A percentile compares a stretch with the other conserved stretches of the same genome.
phyloP scores from a whole-genome alignment of 768 basidiomycete species.

The Pisolithus sp. region DNA sequence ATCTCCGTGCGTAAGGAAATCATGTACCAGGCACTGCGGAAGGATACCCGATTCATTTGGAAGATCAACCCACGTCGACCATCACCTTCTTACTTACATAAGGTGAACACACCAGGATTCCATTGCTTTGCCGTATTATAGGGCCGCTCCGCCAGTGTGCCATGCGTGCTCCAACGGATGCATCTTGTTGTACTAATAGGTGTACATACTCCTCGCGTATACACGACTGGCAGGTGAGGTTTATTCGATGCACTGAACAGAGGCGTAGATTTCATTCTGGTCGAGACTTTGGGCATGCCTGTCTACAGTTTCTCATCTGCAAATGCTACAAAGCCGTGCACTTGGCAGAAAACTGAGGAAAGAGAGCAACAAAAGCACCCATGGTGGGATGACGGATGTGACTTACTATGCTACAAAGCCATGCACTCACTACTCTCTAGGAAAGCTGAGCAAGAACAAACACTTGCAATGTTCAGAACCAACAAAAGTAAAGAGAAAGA shows the following conservation, averaged over 20 bases:
- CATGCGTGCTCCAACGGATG: not conserved
- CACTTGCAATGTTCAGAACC: too few relatives aligned
- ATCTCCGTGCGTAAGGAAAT: not conserved
- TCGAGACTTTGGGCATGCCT: too few relatives aligned
- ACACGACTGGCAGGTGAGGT: too few relatives aligned
- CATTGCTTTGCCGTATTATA: slow-evolving; percentile 17
- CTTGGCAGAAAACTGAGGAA: too few relatives aligned
- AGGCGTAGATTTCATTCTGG: too few relatives aligned
- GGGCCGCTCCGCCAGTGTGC: slow-evolving; percentile 13
- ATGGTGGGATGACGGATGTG: too few relatives aligned
- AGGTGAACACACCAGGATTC: slow-evolving; percentile 15
- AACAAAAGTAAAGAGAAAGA: too few relatives aligned
- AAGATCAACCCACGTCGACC: not conserved
- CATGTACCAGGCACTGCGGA: not conserved
- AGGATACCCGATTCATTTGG: not conserved
- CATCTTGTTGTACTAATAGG: not conserved
- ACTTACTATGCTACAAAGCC: not conserved
- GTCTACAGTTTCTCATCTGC: not conserved
- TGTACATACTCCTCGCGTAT: too few relatives aligned
- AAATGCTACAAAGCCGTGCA: not conserved
- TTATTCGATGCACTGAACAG: too few relatives aligned
- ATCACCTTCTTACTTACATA: too few relatives aligned
- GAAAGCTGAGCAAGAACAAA: too few relatives aligned
- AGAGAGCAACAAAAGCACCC: too few relatives aligned
- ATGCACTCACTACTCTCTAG: not conserved